A percentile compares a stretch with the other conserved stretches of the same genome.
Conservation (phyloP, 768 basidiomycete species). For the Hygrophoropsis aurantiaca region DNA sequence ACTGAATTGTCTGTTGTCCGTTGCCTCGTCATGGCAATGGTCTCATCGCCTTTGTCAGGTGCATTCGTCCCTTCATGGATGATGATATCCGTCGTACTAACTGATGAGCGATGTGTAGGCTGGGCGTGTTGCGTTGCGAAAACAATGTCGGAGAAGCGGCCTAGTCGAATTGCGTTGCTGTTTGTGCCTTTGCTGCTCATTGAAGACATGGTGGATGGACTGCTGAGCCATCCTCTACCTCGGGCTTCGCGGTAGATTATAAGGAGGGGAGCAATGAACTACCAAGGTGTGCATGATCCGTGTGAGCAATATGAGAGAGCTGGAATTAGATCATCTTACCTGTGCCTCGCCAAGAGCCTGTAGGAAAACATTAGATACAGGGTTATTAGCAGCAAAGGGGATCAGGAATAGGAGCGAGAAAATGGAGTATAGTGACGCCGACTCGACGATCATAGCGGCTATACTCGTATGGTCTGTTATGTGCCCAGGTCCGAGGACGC, state of each 20-base stretch:
- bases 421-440: conserved; percentile 26
- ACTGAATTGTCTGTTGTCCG: no score
- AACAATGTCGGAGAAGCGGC: conserved; percentile 20
- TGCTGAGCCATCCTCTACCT: conserved; percentile 36
- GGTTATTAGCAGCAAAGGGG: conserved; percentile 20
- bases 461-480: conserved; percentile 23
- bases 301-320: neutral
- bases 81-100: no score
- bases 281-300: no score
- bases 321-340: conserved; percentile 12
- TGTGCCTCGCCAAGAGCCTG: conserved; percentile 35
- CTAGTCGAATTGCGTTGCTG: conserved; percentile 10
- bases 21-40: no score
- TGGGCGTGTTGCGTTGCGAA: conserved; percentile 14
- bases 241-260: conserved; percentile 39
- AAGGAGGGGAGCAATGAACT: conserved; percentile 38
- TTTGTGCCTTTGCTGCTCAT: neutral
- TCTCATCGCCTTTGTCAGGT: no score
- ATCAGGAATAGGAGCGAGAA: conserved; percentile 26
- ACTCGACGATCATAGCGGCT: conserved; percentile 25
- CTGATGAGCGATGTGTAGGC: no score
- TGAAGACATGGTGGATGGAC: conserved; percentile 4
- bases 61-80: no score
- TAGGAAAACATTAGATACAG: conserved; percentile 32
- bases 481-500: conserved; percentile 20